Base-by-base conservation (phyloP, 805 yeast genomes). In the Ogataea minuta region DNA sequence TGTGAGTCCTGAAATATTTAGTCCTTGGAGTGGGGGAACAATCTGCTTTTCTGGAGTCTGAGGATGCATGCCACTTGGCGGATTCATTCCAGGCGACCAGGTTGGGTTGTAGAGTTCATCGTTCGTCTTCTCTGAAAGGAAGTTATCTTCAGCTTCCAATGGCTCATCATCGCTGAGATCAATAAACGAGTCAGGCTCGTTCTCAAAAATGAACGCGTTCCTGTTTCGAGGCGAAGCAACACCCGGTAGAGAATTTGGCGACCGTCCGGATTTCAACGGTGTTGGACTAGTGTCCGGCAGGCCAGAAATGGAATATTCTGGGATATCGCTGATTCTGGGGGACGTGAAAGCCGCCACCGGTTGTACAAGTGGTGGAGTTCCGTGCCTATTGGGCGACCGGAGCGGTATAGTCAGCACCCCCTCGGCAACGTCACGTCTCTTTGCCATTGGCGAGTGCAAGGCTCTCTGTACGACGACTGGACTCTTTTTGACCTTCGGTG, bases 331-430 rank as follows among this genome's bases (percentile, higher is more conserved):
- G 9, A 39, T 15, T 26, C 34, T 32, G 2, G 46, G 47, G 9
- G 49, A 44, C 17, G 17, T 28, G 34, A 43, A 43, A 6, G 49
- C 44, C 4, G 53, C 35, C 9, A 43, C 24, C 6, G 44, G 45
- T 1, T 43, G 39, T 3, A 23, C 23, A n/a, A 28, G 14, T 19
- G 50, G 42, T 0, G 49, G 34, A 4, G 21, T 21, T 2, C 36
- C 33, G 9, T 39, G 19, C 34, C 64, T 48, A 28, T 48, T 51
- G 2, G 66, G 66, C 11, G 66, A 61, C 36, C 64, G 49, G 12
- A 57, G 28, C 10, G 66, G 65, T 23, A 59, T 59, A 4, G 52
- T 48, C 23, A 55, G 42, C 21, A 51, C 23, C n/a, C 52, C 52
- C 12, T 48, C 54, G 14, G 45, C 52, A 10, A 23, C 10, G 9